Base-by-base conservation (phyloP, 345 rosid species). In the Alliaria petiolata region DNA sequence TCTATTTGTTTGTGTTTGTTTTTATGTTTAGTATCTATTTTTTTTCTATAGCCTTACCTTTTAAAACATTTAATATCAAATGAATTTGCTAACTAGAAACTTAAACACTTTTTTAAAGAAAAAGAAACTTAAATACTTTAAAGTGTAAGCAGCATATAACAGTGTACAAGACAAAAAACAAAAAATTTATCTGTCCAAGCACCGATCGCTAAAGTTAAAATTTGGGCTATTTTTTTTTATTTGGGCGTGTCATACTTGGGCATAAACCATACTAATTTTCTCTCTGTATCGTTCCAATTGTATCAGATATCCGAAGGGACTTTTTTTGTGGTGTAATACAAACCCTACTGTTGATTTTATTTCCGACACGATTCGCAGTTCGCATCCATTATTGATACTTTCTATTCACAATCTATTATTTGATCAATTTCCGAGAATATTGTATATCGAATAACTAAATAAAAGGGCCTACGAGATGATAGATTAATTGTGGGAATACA, bases 381-480 rank as follows among this genome's bases (percentile, higher is more conserved):
- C 13, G 43, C 43, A 17, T 20, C 19, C 35, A 51, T 50, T 49
- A 70, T 60, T 70, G 59, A 70, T 20, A 71, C 22, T 28, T 49
- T n/a, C 45, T 51, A n/a, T 52, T 52, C 45, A 58, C 8, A 47
- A 70, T 59, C 31, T 42, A 59, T 38, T 22, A 17, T 9, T 44
- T 10, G 34, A 8, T 44, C 9, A 58, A 22, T 46, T 38, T 26
- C 31, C 5, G 20, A 33, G 11, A 26, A 69, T 49, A 56, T 28
- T 45, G 46, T 15, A 46, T 46, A 38, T 60, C 14, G 67, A 61
- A 40, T 16, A 33, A 17, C 31, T 3, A 63, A 33, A 45, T 53
- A 43, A 62, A 50, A 65, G 76, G 76, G 19, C 49, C 70, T 54
- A 54, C 64, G 57, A 54, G 57, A 51, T 50, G 54, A 35, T 44